These are phyloP conservation scores for Ophioceras dolichostomum DNA, from an alignment of 2,329 filamentous ascomycete species.

Conservation along the genomic window DNA sequence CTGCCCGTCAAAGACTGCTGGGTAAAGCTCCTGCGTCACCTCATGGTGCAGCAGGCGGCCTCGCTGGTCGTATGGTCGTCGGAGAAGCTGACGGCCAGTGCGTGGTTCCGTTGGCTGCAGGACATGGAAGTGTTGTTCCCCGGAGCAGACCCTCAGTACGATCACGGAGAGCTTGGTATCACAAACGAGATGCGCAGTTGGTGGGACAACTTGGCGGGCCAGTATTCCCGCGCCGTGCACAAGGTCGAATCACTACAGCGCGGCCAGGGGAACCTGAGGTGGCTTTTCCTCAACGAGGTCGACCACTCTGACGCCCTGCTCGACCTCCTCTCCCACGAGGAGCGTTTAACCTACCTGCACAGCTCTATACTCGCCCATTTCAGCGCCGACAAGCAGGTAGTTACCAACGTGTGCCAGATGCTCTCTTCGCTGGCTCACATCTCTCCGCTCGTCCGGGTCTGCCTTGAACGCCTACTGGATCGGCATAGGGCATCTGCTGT, in stretches of 20 bases:
- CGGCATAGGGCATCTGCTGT: too few relatives aligned
- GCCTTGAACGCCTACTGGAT: neutral
- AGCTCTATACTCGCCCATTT: neutral
- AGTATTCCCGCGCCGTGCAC: neutral
- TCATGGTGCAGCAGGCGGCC: conserved; percentile 6
- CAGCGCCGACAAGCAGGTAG: neutral
- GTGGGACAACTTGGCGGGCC: neutral
- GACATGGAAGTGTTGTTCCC: neutral
- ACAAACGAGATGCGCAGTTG: neutral
- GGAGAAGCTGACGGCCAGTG: conserved; percentile 34
- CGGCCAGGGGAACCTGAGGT: neutral
- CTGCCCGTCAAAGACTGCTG: conserved; percentile 8
- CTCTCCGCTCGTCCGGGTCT: neutral
- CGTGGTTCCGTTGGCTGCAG: neutral
- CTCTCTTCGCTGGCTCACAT: neutral
- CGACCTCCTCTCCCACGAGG: neutral
- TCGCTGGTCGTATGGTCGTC: conserved; percentile 9
- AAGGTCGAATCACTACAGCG: neutral
- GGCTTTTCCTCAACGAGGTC: neutral
- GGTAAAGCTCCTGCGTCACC: conserved; percentile 6
- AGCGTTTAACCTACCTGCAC: neutral
- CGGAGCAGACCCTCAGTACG: neutral
- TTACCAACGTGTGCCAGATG: neutral
- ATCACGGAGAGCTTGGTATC: neutral
- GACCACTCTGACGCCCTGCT: neutral